These are phyloP conservation scores for Zizania latifolia DNA, from an alignment of 176 grass and related monocot species.

Conservation along the genomic window DNA sequence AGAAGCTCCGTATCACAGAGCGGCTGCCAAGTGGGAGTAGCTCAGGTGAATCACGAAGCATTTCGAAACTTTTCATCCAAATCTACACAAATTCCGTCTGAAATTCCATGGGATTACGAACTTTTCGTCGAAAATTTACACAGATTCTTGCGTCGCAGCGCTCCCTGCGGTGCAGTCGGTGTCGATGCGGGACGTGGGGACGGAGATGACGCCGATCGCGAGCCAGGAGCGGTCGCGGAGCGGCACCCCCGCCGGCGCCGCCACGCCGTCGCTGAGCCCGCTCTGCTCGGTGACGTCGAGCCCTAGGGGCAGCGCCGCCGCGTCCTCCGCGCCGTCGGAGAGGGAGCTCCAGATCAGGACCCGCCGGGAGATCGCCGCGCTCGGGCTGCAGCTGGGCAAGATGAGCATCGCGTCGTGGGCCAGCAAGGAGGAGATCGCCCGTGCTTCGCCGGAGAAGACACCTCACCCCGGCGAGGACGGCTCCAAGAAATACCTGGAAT, in stretches of 20 bases:
- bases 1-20: conserved; percentile 20
- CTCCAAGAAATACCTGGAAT: conserved; percentile 26
- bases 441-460: conserved; percentile 15
- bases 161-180: conserved; percentile 27
- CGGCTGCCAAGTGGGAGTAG: not conserved
- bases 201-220: conserved; percentile 84
- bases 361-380: conserved; percentile 75
- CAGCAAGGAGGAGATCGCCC: conserved; percentile 48
- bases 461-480: not conserved
- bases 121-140: not conserved
- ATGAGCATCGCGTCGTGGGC: conserved; percentile 96
- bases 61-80: not conserved
- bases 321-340: conserved; percentile 56
- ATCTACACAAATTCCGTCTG: not conserved
- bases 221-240: conserved; percentile 84
- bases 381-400: conserved; percentile 89
- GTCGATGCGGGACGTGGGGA: conserved; percentile 83
- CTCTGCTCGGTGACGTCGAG: conserved; percentile 72
- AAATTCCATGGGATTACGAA: not conserved
- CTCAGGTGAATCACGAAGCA: not conserved
- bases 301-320: conserved; percentile 33
- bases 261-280: conserved; percentile 62
- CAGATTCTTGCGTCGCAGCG: conserved; percentile 15
- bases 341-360: conserved; percentile 70
- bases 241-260: conserved; percentile 65